Base-by-base conservation (phyloP, 768 basidiomycete genomes). In the Mycena epipterygia region DNA sequence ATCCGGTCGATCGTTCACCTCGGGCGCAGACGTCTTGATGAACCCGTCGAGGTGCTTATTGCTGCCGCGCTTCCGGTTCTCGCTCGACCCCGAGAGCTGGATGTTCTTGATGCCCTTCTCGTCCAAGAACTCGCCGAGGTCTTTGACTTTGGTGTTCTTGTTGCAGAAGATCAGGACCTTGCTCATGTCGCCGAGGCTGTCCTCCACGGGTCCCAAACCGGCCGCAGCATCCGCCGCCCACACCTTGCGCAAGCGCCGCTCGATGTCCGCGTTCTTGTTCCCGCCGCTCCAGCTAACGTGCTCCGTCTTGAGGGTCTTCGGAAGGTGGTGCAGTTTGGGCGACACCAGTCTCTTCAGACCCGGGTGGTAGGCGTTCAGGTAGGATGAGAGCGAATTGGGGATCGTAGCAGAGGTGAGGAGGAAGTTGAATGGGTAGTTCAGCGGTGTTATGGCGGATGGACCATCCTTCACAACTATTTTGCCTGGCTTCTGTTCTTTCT, bases 111-210 rank as follows among this genome's bases (percentile, higher is more conserved):
- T 85, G 3, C 89, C 90, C 58, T 88, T 89, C 64, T 88, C 84
- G 14, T 84, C 80, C 2, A 97, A 82, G 77, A 89, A 90, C 17
- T 75, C 67, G 5, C 88, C 86, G 4, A 97, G 83, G 61, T 89
- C 86, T 35, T 88, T 84, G 16, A 93, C 95, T 73, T 90, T 92
- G 21, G 81, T 84, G 76, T 86, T 88, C 77, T 89, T 90, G 81
- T 97, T 98, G 77, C 92, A 92, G 78, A 98, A 97, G 13, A 98
- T 83, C 53, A 98, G 83, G 17, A 96, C 81, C 78, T 93, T 94
- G 55, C 90, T 90, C 60, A 90, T 83, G 27, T 74, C 66, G 41
- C 74, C 68, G 19, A 73, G 64, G 27, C 65, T 48, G 27, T 64
- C 63, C 71, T 42, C 71, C 44, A 32, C 77, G 59, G 56, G 70